Percentiles rank a stretch among this genome's conserved stretches.
These are phyloP conservation scores for Penicillium longicatenatum DNA, from an alignment of 495 filamentous ascomycete genomes.

Conservation along the genomic window DNA sequence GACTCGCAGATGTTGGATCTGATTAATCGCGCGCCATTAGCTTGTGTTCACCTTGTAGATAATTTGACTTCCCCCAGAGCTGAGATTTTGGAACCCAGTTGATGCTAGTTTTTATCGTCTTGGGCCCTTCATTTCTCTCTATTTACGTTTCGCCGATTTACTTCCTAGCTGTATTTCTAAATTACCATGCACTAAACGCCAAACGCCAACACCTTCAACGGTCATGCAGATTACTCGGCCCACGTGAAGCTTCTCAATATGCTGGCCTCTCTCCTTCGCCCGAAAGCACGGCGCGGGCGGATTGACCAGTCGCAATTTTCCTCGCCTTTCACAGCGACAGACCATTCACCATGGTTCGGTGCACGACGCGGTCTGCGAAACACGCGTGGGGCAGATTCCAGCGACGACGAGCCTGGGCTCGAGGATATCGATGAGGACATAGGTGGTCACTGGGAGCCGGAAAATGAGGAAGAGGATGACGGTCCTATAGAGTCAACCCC, in stretches of 20 bases:
- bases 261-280: conserved; percentile 51
- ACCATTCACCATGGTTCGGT: conserved; percentile 35
- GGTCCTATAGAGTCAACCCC: conserved; percentile 57
- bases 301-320: conserved; percentile 53
- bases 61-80: background rate
- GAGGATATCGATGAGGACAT: conserved; percentile 36
- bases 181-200: background rate
- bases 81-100: background rate
- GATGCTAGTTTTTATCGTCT: background rate
- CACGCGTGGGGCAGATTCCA: conserved; percentile 8
- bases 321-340: conserved; percentile 39
- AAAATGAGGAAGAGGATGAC: conserved; percentile 59
- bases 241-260: conserved; percentile 27
- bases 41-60: background rate
- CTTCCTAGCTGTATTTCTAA: background rate
- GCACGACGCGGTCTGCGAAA: conserved; percentile 16
- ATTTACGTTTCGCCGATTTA: background rate
- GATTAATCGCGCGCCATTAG: background rate
- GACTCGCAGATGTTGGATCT: background rate
- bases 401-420: conserved; percentile 35
- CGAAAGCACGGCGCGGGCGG: conserved; percentile 38
- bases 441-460: conserved; percentile 44
- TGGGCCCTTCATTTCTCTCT: background rate
- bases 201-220: conserved; percentile 5
- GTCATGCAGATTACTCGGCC: conserved; percentile 14